Conservation (phyloP, 352 stramenopile species). For the Pythium diclinum region DNA sequence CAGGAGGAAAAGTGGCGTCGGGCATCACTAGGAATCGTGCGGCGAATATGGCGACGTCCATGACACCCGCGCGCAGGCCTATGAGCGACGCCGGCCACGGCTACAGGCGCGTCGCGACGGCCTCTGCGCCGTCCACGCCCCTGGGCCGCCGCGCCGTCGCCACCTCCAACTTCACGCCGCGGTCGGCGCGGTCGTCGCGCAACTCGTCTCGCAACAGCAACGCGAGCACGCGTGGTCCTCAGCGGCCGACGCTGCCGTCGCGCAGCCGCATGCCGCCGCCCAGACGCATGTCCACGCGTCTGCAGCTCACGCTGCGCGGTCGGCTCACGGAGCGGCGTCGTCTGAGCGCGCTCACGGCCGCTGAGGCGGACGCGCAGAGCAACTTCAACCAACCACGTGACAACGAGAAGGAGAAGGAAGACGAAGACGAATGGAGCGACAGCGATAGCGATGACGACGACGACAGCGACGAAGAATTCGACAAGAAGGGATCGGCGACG, state of each 20-base stretch:
- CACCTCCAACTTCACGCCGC: background rate
- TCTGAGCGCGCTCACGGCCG: background rate
- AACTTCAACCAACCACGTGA: background rate
- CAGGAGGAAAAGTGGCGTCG: no score
- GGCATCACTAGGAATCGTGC: background rate
- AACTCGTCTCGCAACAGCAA: background rate
- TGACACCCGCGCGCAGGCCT: background rate
- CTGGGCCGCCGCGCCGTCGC: background rate
- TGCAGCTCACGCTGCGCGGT: constrained; percentile 25
- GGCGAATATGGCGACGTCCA: background rate
- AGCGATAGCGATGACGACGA: constrained; percentile 7
- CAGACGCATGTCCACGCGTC: constrained; percentile 24
- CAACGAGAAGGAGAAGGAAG: constrained; percentile 1
- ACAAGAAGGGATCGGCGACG: background rate
- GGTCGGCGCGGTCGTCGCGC: background rate
- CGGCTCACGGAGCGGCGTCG: constrained; percentile 14
- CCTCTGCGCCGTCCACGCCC: background rate
- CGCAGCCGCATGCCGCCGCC: constrained; percentile 13
- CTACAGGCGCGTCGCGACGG: constrained; percentile 1
- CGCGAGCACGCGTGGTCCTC: background rate
- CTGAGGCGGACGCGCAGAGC: background rate
- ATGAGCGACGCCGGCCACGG: background rate
- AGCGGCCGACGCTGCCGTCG: background rate
- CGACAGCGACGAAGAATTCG: background rate
- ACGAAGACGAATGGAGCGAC: background rate